A percentile compares a stretch with the other conserved stretches of the same genome.
Conservation (phyloP, 192 early-diverging fungal genomes). For the Gigaspora rosea region DNA sequence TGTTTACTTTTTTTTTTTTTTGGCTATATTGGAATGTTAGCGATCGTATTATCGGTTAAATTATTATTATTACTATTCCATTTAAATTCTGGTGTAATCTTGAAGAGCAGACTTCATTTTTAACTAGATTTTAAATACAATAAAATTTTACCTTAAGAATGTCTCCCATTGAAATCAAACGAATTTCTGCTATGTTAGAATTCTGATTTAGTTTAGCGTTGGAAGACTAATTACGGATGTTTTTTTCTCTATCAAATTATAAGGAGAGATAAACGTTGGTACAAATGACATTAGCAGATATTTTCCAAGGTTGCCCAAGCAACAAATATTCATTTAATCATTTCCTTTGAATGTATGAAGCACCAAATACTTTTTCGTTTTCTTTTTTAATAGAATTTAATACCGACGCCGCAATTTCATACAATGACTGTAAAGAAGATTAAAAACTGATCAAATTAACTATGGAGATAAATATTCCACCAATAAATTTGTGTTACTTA, state of each 20-base stretch:
- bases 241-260: not conserved
- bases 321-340: conserved; percentile 28
- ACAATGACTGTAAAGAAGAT: too few species aligned
- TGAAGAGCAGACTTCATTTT: not conserved
- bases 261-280: not conserved
- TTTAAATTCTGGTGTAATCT: not conserved
- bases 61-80: not conserved
- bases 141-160: not conserved
- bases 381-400: too few species aligned
- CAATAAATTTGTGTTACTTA: too few species aligned
- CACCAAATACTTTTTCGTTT: not conserved
- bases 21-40: not conserved
- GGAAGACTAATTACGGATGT: not conserved
- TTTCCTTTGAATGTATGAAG: conserved; percentile 44
- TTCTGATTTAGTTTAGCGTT: not conserved
- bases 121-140: not conserved
- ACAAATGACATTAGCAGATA: not conserved
- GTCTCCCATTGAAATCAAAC: not conserved
- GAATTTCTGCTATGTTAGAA: not conserved
- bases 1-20: not conserved
- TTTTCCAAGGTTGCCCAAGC: not conserved
- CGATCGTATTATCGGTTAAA: not conserved
- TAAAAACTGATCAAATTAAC: too few species aligned
- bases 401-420: too few species aligned
- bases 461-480: too few species aligned